A percentile compares a stretch with the other conserved stretches of the same genome.
Conservation (phyloP, 2,329 filamentous ascomycete species). For the Apiospora phragmitis region DNA sequence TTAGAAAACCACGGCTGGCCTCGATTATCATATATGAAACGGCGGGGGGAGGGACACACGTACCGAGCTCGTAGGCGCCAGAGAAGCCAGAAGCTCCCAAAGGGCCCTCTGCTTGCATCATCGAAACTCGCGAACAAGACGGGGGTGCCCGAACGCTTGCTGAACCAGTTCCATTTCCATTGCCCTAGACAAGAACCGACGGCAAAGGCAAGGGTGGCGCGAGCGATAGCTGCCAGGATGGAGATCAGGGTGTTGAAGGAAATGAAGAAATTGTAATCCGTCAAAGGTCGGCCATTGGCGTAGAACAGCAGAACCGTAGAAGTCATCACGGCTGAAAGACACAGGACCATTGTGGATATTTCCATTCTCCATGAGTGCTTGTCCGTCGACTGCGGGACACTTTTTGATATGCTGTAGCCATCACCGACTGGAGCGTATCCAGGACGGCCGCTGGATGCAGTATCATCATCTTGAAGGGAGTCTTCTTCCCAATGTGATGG, state of each 20-base stretch:
- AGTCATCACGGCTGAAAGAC: neutral
- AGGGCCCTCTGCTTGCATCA: slow-evolving; percentile 10
- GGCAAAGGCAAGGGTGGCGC: neutral
- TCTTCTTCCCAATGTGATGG: neutral
- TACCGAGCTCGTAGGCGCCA: neutral
- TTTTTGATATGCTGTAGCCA: neutral
- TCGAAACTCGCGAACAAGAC: neutral
- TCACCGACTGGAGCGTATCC: neutral
- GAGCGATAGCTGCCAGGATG: neutral
- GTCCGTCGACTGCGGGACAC: neutral
- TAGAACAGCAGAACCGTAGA: neutral
- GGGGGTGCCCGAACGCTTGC: neutral
- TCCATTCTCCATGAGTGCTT: neutral
- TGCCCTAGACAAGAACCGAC: slow-evolving; percentile 4
- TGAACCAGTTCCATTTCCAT: slow-evolving; percentile 15
- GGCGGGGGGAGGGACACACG: neutral
- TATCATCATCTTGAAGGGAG: neutral
- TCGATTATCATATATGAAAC: neutral
- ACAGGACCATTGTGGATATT: neutral
- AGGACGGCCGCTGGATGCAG: neutral
- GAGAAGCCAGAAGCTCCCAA: slow-evolving; percentile 1
- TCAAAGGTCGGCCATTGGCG: neutral
- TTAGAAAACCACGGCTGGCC: neutral
- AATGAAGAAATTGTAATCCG: neutral
- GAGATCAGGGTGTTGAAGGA: slow-evolving; percentile 13